phyloP scores from a whole-genome alignment of 179 eudicot genomes.

The Beta lomatogona region DNA sequence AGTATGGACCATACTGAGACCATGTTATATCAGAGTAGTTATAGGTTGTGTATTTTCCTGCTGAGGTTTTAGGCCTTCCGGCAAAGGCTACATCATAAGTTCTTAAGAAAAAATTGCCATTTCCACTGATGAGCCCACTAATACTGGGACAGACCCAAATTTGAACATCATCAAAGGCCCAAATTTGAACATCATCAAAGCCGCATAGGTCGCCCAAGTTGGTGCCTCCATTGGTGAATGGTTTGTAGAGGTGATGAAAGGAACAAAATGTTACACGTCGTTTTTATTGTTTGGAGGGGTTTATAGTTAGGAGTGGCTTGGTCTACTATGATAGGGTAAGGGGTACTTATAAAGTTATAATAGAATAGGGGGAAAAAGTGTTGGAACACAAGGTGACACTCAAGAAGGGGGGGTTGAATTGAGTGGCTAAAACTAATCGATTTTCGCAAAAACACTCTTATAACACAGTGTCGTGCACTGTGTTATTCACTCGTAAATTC shows the following conservation, averaged over 20 bases:
- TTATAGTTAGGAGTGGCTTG: neutral
- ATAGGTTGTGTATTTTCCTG: slow-evolving; percentile 54
- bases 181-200: slow-evolving; percentile 46
- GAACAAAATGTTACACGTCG: neutral
- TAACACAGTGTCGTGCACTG: too few species aligned
- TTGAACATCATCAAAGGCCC: slow-evolving; percentile 54
- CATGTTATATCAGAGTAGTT: slow-evolving; percentile 54
- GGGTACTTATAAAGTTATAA: too few species aligned
- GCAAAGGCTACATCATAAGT: slow-evolving; percentile 52
- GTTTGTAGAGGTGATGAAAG: neutral
- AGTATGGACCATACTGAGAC: slow-evolving; percentile 70
- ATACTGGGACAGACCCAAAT: slow-evolving; percentile 45
- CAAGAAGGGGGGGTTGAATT: too few species aligned
- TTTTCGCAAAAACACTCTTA: too few species aligned
- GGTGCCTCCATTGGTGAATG: slow-evolving; percentile 27
- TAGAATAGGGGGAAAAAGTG: too few species aligned
- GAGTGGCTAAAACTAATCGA: too few species aligned
- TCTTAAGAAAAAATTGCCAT: slow-evolving; percentile 64
- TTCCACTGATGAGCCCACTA: slow-evolving; percentile 61
- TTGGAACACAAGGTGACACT: too few species aligned
- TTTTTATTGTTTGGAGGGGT: neutral
- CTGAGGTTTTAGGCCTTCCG: slow-evolving; percentile 53
- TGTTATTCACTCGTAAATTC: too few species aligned
- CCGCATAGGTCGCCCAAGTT: slow-evolving; percentile 30
- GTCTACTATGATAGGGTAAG: too few species aligned